A percentile compares a stretch with the other conserved stretches of the same genome.
phyloP scores from a whole-genome alignment of 257 asterid species.

The Gentiana macrophylla region DNA sequence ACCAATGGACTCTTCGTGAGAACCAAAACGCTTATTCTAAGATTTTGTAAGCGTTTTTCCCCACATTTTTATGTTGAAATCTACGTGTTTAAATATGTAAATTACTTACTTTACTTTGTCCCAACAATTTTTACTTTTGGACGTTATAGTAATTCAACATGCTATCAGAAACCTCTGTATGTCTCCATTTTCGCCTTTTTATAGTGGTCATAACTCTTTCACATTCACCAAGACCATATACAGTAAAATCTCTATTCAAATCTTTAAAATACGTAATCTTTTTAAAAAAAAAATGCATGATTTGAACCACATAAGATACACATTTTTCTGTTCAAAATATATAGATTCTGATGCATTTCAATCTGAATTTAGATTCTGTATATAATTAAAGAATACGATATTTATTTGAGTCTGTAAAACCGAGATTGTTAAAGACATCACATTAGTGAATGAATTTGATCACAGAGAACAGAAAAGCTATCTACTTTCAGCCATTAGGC shows the following conservation, averaged over 20 bases:
- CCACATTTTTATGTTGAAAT: background rate
- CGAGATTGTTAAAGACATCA: background rate
- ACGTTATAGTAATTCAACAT: background rate
- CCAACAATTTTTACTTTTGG: background rate
- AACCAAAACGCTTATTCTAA: conserved; percentile 29
- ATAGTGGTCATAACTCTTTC: no score
- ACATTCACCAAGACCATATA: no score
- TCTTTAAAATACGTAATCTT: no score
- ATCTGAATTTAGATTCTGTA: no score
- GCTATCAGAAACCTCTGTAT: background rate
- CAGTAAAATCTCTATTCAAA: no score
- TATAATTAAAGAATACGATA: no score
- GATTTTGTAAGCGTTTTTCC: conserved; percentile 18
- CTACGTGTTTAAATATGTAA: background rate
- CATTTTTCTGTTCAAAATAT: no score
- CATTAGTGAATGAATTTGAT: background rate
- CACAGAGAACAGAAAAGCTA: background rate
- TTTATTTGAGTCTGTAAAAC: no score
- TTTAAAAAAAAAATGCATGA: no score
- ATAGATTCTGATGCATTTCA: no score
- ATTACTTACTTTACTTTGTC: background rate
- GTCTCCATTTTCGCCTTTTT: no score
- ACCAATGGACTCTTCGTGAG: conserved; percentile 32
- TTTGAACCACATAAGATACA: no score
- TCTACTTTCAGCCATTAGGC: background rate